A percentile compares a stretch with the other conserved stretches of the same genome.
These are phyloP conservation scores for Speleostelium caveatum DNA, from an alignment of 78 protist species.

Conservation along the genomic window DNA sequence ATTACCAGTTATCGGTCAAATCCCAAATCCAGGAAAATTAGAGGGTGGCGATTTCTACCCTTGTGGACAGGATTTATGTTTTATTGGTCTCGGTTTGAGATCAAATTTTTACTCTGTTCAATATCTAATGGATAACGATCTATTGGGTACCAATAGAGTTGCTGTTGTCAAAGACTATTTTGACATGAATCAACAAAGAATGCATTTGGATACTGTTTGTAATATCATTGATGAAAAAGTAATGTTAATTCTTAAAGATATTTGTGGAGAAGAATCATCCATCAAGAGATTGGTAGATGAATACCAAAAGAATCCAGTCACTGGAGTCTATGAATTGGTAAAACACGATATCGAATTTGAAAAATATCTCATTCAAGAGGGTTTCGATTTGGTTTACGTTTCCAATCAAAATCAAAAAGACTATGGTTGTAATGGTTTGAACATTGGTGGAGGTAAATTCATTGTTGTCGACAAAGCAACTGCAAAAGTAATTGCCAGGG, in stretches of 20 bases:
- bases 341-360: slow-evolving; percentile 80
- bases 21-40: slow-evolving; percentile 84
- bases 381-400: slow-evolving; percentile 86
- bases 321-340: slow-evolving; percentile 44
- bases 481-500: slow-evolving; percentile 78
- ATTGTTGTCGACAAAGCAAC: slow-evolving; percentile 84
- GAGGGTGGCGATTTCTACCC: slow-evolving; percentile 94
- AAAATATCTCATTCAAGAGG: slow-evolving; percentile 75
- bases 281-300: slow-evolving; percentile 86
- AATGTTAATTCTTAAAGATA: slow-evolving; percentile 75
- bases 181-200: slow-evolving; percentile 90
- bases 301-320: slow-evolving; percentile 45
- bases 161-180: slow-evolving; percentile 92
- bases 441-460: slow-evolving; percentile 91
- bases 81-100: slow-evolving; percentile 93
- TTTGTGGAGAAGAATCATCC: slow-evolving; percentile 79
- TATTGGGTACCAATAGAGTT: slow-evolving; percentile 88
- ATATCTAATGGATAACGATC: slow-evolving; percentile 84
- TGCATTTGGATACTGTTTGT: slow-evolving; percentile 94
- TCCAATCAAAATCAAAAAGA: slow-evolving; percentile 85
- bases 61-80: slow-evolving; percentile 81
- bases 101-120: slow-evolving; percentile 85
- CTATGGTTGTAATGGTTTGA: slow-evolving; percentile 91
- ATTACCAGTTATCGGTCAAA: slow-evolving; percentile 86
- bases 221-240: slow-evolving; percentile 80